Conservation (phyloP, 176 grass and related monocot species). For the maize (Zea mays) region DNA sequence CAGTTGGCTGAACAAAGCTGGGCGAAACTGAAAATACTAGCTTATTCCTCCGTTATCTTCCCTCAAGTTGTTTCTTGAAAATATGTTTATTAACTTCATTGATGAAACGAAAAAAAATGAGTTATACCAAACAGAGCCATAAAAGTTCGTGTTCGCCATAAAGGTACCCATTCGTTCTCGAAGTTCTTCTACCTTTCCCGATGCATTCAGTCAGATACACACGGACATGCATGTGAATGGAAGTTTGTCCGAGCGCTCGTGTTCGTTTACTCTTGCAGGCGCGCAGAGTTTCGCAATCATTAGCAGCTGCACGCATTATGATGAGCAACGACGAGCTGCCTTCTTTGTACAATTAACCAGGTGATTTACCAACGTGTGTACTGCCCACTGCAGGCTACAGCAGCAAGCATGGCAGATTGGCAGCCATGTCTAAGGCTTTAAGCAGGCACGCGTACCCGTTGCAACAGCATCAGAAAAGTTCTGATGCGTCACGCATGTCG, state of each 20-base stretch:
- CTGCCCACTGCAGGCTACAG: constrained; percentile 16
- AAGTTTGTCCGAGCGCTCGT: constrained; percentile 25
- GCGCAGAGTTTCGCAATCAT: constrained; percentile 36
- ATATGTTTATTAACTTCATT: no score
- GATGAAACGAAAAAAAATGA: no score
- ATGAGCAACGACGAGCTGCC: constrained; percentile 26
- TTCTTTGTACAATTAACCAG: constrained; percentile 6
- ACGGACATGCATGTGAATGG: background rate
- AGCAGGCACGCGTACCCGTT: constrained; percentile 22
- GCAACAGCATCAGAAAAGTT: background rate
- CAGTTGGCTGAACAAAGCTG: no score
- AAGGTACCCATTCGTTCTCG: background rate
- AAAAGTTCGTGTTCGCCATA: no score
- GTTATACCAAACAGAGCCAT: no score
- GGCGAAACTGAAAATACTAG: no score
- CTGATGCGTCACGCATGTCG: background rate
- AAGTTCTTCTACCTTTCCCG: background rate
- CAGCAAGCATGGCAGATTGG: constrained; percentile 20
- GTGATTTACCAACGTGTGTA: constrained; percentile 12
- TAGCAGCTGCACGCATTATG: constrained; percentile 37
- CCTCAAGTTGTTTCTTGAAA: no score
- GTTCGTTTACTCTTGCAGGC: constrained; percentile 24
- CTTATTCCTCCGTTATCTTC: no score
- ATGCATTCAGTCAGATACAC: background rate
- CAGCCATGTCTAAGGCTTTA: constrained; percentile 32